phyloP scores from a whole-genome alignment of 345 rosid genomes.

The Durio zibethinus region DNA sequence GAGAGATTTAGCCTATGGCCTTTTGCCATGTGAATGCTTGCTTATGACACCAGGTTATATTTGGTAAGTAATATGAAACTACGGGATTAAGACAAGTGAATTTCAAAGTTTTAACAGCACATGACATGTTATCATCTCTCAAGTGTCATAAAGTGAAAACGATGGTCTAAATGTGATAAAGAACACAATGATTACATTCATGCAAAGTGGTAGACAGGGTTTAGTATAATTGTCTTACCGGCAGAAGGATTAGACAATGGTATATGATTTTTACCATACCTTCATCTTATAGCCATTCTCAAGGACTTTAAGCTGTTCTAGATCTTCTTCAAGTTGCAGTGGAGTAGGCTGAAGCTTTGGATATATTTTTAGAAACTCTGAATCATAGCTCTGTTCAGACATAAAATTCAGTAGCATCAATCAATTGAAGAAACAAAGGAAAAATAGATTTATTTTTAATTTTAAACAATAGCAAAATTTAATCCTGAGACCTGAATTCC shows the following conservation, averaged over 20 bases:
- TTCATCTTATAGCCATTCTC: constrained; percentile 96
- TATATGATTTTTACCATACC: constrained; percentile 34
- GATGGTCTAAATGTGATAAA: neutral
- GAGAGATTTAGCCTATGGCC: neutral
- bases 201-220: neutral
- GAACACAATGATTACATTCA: neutral
- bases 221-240: neutral
- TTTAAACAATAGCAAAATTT: neutral
- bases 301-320: constrained; percentile 94
- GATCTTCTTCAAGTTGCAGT: constrained; percentile 87
- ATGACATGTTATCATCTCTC: neutral
- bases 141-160: neutral
- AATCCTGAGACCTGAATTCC: constrained; percentile 75
- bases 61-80: neutral
- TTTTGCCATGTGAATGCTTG: neutral
- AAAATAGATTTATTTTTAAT: neutral
- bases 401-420: neutral
- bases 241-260: neutral
- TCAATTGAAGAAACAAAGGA: neutral
- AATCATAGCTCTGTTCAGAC: constrained; percentile 71
- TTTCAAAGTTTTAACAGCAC: neutral
- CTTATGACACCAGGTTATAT: neutral
- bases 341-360: constrained; percentile 79
- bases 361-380: constrained; percentile 71
- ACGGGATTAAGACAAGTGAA: neutral